Base-by-base conservation (phyloP, 2,329 filamentous ascomycete genomes). In the Fusarium veterinarium region DNA sequence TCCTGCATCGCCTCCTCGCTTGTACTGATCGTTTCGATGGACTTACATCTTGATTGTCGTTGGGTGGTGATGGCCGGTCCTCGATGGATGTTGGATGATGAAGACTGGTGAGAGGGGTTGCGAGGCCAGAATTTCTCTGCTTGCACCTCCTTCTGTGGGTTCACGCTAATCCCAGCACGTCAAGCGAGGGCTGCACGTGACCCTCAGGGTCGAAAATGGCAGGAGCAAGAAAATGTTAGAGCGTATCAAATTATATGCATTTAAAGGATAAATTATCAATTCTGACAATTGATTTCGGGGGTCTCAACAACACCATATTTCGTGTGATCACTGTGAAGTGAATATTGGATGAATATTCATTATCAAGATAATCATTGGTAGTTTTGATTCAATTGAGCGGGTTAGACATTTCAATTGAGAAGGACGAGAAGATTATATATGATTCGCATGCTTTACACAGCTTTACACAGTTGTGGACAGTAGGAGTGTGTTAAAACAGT, bases 31-130 rank as follows among this genome's bases (percentile, higher is more conserved):
- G 71, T 60, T 59, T 72, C 65, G 65, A 53, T 69, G 46, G 71
- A 84, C 83, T 84, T 80, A 84, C 83, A 84, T 84, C 83, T 84
- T 84, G 80, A 82, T 80, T 83, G 76, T 81, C 79, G 79, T 79
- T 81, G 79, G 33, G 76, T 79, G 75, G 79, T 81, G 80, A 83
- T 83, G 83, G 83, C 78, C 78, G 80, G 64, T 82, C 81, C 80
- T 83, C 81, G 79, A 79, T 81, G 76, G 78, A 76, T 79, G 78
- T 76, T 74, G 77, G 77, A 77, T 81, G 76, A 77, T 81, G 78
- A 81, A 79, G 77, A 79, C 78, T 77, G 48, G 48, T 51, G 77
- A 80, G 80, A 81, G 81, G 83, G 82, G 79, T 81, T 81, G 71
- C 69, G 75, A 77, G 76, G 76, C 78, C 76, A 82, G 78, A 83